Conservation (phyloP, 352 stramenopile species). For the Phytophthora citrophthora region DNA sequence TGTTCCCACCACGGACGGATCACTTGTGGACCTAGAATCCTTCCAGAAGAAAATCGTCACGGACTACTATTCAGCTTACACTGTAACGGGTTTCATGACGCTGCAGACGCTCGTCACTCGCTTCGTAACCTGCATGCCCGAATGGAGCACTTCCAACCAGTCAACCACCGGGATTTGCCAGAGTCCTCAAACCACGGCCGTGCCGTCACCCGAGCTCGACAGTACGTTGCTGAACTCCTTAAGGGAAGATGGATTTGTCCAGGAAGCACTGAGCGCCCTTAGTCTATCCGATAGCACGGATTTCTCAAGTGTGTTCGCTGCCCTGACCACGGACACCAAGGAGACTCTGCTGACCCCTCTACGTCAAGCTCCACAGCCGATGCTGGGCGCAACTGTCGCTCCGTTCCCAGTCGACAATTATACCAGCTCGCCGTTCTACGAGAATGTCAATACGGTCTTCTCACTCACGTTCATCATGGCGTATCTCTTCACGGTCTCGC, state of each 20-base stretch:
- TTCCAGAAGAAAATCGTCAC: neutral
- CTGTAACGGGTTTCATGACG: neutral
- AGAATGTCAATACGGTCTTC: slow-evolving; percentile 54
- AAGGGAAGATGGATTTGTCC: slow-evolving; percentile 41
- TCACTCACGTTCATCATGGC: slow-evolving; percentile 90
- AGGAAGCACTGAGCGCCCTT: slow-evolving; percentile 27
- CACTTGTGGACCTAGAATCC: neutral
- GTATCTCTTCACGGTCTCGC: slow-evolving; percentile 89
- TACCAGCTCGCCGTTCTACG: slow-evolving; percentile 62
- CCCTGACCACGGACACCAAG: slow-evolving; percentile 23
- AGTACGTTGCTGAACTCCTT: slow-evolving; percentile 34
- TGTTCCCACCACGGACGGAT: slow-evolving; percentile 29
- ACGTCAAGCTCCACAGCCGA: slow-evolving; percentile 50
- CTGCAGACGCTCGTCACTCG: neutral
- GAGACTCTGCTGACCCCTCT: slow-evolving; percentile 34
- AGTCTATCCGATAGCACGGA: neutral
- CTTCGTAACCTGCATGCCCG: slow-evolving; percentile 32
- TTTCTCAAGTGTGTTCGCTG: slow-evolving; percentile 15
- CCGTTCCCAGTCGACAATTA: slow-evolving; percentile 53
- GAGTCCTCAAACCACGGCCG: slow-evolving; percentile 34
- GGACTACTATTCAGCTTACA: neutral
- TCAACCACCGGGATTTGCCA: slow-evolving; percentile 54
- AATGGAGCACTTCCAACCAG: slow-evolving; percentile 45
- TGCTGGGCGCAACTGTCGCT: slow-evolving; percentile 31
- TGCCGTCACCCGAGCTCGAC: slow-evolving; percentile 28